phyloP scores from a whole-genome alignment of 2,329 filamentous ascomycete genomes.

The Xylariaceae sp. region DNA sequence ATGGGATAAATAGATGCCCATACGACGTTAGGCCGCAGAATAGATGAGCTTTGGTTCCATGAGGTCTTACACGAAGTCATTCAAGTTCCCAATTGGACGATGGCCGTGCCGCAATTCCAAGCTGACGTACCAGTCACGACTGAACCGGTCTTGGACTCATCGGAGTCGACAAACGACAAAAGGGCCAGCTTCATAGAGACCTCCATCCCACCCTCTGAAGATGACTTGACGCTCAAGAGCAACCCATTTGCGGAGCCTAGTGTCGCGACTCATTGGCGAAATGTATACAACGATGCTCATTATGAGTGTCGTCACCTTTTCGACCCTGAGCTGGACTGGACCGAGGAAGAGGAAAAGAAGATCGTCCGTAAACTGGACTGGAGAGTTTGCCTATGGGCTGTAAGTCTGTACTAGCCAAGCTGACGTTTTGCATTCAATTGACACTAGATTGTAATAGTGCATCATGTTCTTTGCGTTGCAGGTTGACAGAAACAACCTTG shows the following conservation, averaged over 20 bases:
- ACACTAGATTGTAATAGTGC: constrained; percentile 31
- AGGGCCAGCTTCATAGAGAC: constrained; percentile 1
- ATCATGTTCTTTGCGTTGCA: constrained; percentile 62
- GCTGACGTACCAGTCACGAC: constrained; percentile 5
- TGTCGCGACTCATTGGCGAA: constrained; percentile 32
- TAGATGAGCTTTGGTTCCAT: no score
- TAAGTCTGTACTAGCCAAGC: constrained; percentile 19
- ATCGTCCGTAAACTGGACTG: constrained; percentile 48
- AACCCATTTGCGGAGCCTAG: constrained; percentile 19
- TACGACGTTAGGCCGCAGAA: no score
- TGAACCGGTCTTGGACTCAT: constrained; percentile 4
- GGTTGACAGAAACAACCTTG: constrained; percentile 58
- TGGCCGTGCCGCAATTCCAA: constrained; percentile 13
- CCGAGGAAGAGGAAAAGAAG: constrained; percentile 49
- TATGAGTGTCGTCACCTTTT: constrained; percentile 57
- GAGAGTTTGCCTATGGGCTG: constrained; percentile 40
- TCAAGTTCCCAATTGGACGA: neutral
- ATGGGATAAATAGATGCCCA: no score
- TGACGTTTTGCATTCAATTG: neutral
- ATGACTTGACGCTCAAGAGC: constrained; percentile 5
- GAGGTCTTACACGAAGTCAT: no score
- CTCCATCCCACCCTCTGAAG: constrained; percentile 7
- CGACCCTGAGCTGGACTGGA: constrained; percentile 53
- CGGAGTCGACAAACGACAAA: constrained; percentile 11
- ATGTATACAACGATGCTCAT: constrained; percentile 32